Conservation (phyloP, 768 basidiomycete species). For the Sarcodon sp. region DNA sequence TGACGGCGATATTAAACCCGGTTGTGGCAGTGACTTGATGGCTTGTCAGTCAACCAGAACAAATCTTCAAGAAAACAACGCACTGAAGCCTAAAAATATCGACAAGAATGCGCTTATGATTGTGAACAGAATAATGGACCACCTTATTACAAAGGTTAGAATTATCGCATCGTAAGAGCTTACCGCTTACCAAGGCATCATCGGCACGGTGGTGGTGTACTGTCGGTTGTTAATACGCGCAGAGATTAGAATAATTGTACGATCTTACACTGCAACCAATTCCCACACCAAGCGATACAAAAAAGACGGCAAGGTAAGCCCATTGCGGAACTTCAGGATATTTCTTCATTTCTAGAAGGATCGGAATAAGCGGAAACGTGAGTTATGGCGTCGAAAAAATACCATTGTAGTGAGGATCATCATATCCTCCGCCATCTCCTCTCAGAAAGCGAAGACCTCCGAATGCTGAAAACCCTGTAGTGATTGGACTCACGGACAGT, state of each 20-base stretch:
- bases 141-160: slow-evolving; percentile 7
- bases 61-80: slow-evolving; percentile 6
- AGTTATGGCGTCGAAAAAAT: neutral
- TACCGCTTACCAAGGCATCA: slow-evolving; percentile 25
- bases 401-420: slow-evolving; percentile 37
- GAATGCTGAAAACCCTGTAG: slow-evolving; percentile 20
- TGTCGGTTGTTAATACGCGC: neutral
- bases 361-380: neutral
- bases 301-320: slow-evolving; percentile 33
- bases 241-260: neutral
- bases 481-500: neutral
- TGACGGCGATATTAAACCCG: slow-evolving; percentile 32
- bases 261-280: slow-evolving; percentile 28
- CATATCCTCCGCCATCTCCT: slow-evolving; percentile 22
- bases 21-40: slow-evolving; percentile 25
- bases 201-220: slow-evolving; percentile 23
- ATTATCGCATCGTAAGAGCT: too few relatives aligned
- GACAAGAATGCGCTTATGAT: slow-evolving; percentile 25
- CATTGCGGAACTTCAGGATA: slow-evolving; percentile 42
- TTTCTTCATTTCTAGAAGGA: slow-evolving; percentile 29
- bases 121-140: slow-evolving; percentile 40
- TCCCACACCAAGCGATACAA: slow-evolving; percentile 31
- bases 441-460: slow-evolving; percentile 26
- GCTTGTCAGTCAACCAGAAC: neutral
- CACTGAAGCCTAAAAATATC: slow-evolving; percentile 21